phyloP scores from a whole-genome alignment of 2,329 filamentous ascomycete species.

The Fusarium nodosum region DNA sequence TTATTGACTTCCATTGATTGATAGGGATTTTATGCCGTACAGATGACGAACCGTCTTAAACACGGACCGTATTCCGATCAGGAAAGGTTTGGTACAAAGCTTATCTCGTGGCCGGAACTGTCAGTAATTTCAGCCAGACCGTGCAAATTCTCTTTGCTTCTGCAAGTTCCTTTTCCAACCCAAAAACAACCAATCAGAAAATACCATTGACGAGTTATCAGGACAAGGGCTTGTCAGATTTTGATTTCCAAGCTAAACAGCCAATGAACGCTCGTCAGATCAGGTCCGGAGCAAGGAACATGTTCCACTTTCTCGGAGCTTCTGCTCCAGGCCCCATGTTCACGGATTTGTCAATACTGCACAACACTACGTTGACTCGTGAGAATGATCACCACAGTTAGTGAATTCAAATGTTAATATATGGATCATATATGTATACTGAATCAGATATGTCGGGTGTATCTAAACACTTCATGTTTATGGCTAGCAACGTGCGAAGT shows the following conservation, averaged over 20 bases:
- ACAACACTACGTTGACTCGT: not conserved
- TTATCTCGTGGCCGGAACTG: not conserved
- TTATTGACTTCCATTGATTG: not conserved
- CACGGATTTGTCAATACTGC: too few relatives aligned
- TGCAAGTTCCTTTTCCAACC: not conserved
- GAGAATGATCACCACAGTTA: not conserved
- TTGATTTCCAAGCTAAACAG: accelerated
- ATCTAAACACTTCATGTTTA: too few relatives aligned
- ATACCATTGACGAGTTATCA: not conserved
- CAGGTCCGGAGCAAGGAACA: accelerated
- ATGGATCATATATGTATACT: not conserved
- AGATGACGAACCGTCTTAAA: not conserved
- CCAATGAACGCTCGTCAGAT: not conserved
- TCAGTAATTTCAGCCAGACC: not conserved
- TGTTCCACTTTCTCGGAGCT: not conserved
- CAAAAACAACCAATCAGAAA: not conserved
- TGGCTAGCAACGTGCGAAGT: not conserved
- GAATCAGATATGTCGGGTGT: too few relatives aligned
- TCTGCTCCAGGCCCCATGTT: not conserved
- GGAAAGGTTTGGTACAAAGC: not conserved
- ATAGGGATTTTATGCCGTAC: not conserved
- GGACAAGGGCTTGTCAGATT: not conserved
- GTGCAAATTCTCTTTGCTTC: not conserved
- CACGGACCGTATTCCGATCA: not conserved
- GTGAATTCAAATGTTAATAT: not conserved